Percentiles rank a stretch among this genome's conserved stretches.
Conservation (phyloP, 2,329 filamentous ascomycete species). For the Colletotrichum trifolii region DNA sequence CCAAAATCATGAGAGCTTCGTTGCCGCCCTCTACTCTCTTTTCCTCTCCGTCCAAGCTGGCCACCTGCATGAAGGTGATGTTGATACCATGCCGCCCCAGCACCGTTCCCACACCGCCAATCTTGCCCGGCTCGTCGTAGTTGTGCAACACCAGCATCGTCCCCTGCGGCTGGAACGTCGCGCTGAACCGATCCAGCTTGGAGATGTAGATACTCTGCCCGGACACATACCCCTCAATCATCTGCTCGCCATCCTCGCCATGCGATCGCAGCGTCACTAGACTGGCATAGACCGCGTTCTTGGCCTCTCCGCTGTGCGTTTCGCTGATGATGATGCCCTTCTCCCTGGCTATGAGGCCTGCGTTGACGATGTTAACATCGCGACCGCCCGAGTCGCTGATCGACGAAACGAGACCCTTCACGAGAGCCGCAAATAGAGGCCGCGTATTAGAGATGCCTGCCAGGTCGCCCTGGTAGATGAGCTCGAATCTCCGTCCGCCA, state of each 20-base stretch:
- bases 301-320: conserved; percentile 70
- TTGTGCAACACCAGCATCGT: conserved; percentile 83
- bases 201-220: conserved; percentile 76
- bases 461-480: conserved; percentile 81
- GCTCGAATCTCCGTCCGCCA: conserved; percentile 77
- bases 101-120: conserved; percentile 79
- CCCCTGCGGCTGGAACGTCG: conserved; percentile 78
- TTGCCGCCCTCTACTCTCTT: conserved; percentile 52
- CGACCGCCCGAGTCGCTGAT: conserved; percentile 74
- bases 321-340: conserved; percentile 82
- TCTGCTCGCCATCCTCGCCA: conserved; percentile 50
- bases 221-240: conserved; percentile 75
- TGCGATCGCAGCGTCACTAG: conserved; percentile 76
- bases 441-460: conserved; percentile 79
- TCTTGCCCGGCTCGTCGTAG: conserved; percentile 85
- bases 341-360: conserved; percentile 78
- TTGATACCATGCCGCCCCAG: conserved; percentile 79
- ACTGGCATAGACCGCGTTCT: conserved; percentile 74
- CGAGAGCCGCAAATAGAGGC: conserved; percentile 80
- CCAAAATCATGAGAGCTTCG: conserved; percentile 86
- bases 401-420: conserved; percentile 78
- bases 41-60: conserved; percentile 58
- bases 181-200: conserved; percentile 78
- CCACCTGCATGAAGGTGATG: conserved; percentile 83
- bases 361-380: conserved; percentile 87